Conservation (phyloP, 208 protist species). For the Angomonas ambiguus region DNA sequence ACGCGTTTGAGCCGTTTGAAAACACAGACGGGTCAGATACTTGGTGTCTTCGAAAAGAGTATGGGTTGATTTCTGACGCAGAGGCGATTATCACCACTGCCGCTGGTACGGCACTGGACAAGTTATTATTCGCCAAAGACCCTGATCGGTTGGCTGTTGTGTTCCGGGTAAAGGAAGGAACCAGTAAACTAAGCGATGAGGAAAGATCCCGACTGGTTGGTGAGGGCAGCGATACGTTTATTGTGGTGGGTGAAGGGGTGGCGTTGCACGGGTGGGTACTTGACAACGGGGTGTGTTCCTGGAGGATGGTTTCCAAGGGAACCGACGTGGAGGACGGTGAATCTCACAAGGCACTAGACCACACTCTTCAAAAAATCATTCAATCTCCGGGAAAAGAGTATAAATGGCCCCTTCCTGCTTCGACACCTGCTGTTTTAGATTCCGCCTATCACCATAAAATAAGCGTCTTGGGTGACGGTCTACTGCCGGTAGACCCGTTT, state of each 20-base stretch:
- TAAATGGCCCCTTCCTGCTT: slow-evolving; percentile 32
- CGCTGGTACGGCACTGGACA: slow-evolving; percentile 26
- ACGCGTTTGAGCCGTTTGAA: slow-evolving; percentile 55
- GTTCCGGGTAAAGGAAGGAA: slow-evolving; percentile 58
- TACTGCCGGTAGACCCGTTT: slow-evolving; percentile 80
- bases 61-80: slow-evolving; percentile 46
- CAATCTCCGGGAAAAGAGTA: background rate
- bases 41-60: slow-evolving; percentile 71
- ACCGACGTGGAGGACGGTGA: slow-evolving; percentile 12
- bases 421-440: slow-evolving; percentile 67
- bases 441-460: slow-evolving; percentile 32
- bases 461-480: slow-evolving; percentile 58
- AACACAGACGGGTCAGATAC: slow-evolving; percentile 56
- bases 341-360: slow-evolving; percentile 1
- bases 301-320: slow-evolving; percentile 36
- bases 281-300: slow-evolving; percentile 26
- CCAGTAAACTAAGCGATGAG: slow-evolving; percentile 16
- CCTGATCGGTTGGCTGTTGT: slow-evolving; percentile 49
- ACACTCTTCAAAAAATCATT: background rate
- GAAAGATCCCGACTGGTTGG: slow-evolving; percentile 28
- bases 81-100: slow-evolving; percentile 66
- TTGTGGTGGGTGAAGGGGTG: slow-evolving; percentile 48
- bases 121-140: slow-evolving; percentile 54
- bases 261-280: slow-evolving; percentile 62
- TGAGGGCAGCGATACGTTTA: slow-evolving; percentile 35